A percentile compares a stretch with the other conserved stretches of the same genome.
Conservation (phyloP, 2,329 filamentous ascomycete genomes). For the Penicillium sp. region DNA sequence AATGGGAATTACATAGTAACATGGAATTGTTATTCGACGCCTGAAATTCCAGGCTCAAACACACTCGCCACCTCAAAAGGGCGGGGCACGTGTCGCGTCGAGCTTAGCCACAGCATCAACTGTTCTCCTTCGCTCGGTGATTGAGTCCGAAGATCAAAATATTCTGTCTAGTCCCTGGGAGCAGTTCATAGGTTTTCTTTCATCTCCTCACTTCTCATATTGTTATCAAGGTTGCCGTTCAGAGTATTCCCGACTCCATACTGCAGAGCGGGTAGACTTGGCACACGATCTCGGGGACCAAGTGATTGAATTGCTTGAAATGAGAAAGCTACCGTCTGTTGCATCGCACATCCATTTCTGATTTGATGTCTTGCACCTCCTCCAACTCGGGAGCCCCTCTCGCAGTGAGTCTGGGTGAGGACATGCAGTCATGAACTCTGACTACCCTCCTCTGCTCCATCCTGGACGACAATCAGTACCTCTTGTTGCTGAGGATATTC, state of each 20-base stretch:
- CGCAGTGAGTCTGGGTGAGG: neutral
- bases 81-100: neutral
- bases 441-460: conserved; percentile 19
- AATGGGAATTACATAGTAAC: neutral
- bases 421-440: conserved; percentile 20
- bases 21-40: neutral
- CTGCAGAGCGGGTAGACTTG: neutral
- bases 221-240: neutral
- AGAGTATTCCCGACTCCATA: neutral
- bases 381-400: neutral
- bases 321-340: neutral
- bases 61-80: neutral
- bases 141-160: neutral
- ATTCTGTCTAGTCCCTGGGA: neutral
- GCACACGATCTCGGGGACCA: neutral
- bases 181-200: neutral
- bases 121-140: neutral
- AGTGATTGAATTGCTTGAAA: neutral
- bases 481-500: neutral
- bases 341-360: too few species aligned
- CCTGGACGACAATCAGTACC: neutral
- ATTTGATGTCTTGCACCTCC: neutral
- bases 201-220: neutral
- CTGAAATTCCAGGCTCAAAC: neutral
- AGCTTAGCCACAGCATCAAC: neutral